Conservation (phyloP, 306 rosid genomes). For the Ormosia emarginata region DNA sequence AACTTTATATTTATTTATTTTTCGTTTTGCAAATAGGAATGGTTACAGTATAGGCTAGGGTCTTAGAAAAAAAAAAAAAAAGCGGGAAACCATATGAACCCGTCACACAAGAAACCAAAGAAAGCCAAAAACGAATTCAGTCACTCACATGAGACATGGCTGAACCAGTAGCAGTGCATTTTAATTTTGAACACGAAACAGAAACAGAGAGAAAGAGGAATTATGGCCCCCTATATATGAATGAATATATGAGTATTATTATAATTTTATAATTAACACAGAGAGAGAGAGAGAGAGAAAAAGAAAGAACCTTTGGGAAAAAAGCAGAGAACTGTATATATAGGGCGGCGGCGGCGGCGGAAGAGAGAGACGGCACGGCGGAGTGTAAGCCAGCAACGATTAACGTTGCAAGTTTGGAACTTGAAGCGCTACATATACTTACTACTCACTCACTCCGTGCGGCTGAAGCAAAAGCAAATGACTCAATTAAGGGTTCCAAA, state of each 20-base stretch:
- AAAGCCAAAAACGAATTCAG: background rate
- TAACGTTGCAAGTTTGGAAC: background rate
- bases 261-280: background rate
- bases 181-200: background rate
- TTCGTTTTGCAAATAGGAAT: background rate
- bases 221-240: background rate
- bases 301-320: background rate
- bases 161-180: slow-evolving; percentile 10
- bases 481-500: slow-evolving; percentile 28
- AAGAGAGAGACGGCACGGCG: background rate
- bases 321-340: background rate
- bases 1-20: background rate
- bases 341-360: background rate
- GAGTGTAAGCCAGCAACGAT: background rate
- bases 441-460: background rate
- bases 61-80: background rate
- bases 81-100: background rate
- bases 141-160: background rate
- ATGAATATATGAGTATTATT: background rate
- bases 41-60: background rate
- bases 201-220: background rate
- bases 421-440: background rate
- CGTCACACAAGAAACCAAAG: background rate
- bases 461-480: slow-evolving; percentile 12
- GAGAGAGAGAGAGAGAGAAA: background rate